A percentile compares a stretch with the other conserved stretches of the same genome.
These are phyloP conservation scores for Ganoderma lingzhi DNA, from an alignment of 1,284 basidiomycete species.

Conservation along the genomic window DNA sequence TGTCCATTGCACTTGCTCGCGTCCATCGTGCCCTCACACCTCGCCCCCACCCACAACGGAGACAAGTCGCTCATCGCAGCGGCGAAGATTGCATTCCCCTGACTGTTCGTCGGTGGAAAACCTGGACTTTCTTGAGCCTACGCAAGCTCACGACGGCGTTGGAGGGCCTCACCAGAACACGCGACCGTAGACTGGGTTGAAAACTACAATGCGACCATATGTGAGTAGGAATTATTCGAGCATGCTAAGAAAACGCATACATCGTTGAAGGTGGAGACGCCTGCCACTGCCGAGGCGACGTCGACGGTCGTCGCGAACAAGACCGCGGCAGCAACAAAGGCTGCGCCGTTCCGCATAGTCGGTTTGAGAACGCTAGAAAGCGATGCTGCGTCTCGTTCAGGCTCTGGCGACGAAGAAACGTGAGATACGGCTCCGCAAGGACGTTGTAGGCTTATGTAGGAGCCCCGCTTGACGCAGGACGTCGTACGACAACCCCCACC, in stretches of 20 bases:
- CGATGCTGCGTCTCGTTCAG: not conserved
- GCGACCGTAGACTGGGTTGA: conserved; percentile 41
- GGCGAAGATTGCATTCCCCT: conserved; percentile 43
- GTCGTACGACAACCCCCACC: not conserved
- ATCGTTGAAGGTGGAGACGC: conserved; percentile 45
- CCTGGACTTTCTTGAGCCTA: conserved; percentile 23
- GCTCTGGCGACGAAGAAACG: not conserved
- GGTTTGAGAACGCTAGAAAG: not conserved
- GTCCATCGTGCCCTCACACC: conserved; percentile 41
- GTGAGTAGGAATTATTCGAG: not conserved
- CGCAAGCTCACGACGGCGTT: not conserved
- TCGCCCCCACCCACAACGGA: conserved; percentile 44
- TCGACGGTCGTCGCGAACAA: conserved; percentile 17
- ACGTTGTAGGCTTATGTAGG: not conserved
- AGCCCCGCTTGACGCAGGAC: not conserved
- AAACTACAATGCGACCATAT: conserved; percentile 31
- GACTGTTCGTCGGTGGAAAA: conserved; percentile 41
- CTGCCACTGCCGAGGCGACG: conserved; percentile 27
- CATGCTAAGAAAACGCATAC: conserved; percentile 34
- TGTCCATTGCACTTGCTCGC: conserved; percentile 44
- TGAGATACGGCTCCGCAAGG: not conserved
- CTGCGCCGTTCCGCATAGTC: conserved; percentile 7
- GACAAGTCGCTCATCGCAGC: conserved; percentile 46
- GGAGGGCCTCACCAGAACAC: conserved; percentile 36
- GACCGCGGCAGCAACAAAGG: not conserved